Evolutionary conservation across 805 yeast genomes (phyloP).

Genomic region (Lachancea thermotolerans): DNA sequence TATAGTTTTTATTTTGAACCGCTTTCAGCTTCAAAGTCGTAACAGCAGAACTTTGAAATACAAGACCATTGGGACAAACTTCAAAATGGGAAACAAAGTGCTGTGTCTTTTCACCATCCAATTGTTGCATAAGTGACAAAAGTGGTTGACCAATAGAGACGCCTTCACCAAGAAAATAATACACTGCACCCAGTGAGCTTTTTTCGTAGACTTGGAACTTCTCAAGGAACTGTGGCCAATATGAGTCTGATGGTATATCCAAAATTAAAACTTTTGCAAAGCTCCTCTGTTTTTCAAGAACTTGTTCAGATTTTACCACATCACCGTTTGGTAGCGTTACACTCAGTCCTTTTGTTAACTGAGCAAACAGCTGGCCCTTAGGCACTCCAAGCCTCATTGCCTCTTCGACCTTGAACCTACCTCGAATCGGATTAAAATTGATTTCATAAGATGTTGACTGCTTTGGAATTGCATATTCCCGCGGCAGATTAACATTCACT

Average conservation of each 20-base stretch:
- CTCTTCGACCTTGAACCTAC: conserved; percentile 60
- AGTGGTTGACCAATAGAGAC: conserved; percentile 42
- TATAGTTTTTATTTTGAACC: conserved; percentile 37
- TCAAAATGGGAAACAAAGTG: conserved; percentile 72
- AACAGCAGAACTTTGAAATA: conserved; percentile 49
- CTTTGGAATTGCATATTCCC: conserved; percentile 10
- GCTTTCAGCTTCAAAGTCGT: conserved; percentile 52
- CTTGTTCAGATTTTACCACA: conserved; percentile 59
- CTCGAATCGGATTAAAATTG: conserved; percentile 60
- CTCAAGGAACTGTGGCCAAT: conserved; percentile 34
- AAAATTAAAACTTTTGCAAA: conserved; percentile 59
- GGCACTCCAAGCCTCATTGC: conserved; percentile 69
- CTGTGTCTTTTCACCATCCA: conserved; percentile 40
- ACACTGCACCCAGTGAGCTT: conserved; percentile 45
- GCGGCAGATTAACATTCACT: conserved; percentile 34
- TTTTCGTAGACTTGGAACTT: conserved; percentile 22
- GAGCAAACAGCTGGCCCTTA: conserved; percentile 51
- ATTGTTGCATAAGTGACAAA: conserved; percentile 43
- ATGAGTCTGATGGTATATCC: conserved; percentile 59
- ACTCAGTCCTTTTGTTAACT: conserved; percentile 52
- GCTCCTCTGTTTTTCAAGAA: conserved; percentile 52
- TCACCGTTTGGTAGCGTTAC: conserved; percentile 56
- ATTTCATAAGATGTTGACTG: conserved; percentile 62
- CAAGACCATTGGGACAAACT: conserved; percentile 54
- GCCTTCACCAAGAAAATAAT: conserved; percentile 68